Evolutionary conservation across 192 early-diverging fungal species (phyloP).

Genomic region (Coemansia sp.): DNA sequence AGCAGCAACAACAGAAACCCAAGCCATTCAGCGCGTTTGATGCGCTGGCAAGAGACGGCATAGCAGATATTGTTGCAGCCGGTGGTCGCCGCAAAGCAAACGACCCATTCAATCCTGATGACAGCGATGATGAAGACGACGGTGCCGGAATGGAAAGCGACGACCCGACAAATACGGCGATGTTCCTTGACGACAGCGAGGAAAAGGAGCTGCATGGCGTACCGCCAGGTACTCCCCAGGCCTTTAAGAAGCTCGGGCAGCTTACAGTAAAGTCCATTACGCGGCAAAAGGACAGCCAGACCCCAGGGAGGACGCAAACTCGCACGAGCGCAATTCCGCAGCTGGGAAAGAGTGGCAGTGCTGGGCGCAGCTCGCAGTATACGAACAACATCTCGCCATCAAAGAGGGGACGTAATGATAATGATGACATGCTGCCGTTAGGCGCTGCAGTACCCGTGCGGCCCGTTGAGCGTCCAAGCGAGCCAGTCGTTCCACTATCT

Average conservation of each 20-base stretch:
- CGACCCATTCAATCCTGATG: slow-evolving; percentile 1
- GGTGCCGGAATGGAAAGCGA: slow-evolving; percentile 13
- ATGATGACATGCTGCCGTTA: not conserved
- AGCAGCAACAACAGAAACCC: not conserved
- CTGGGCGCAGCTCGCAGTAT: slow-evolving; percentile 16
- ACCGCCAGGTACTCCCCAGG: slow-evolving; percentile 41
- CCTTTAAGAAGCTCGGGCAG: slow-evolving; percentile 38
- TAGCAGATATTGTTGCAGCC: slow-evolving; percentile 1
- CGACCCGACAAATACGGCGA: slow-evolving; percentile 55
- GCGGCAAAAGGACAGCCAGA: slow-evolving; percentile 46
- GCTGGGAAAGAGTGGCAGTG: not conserved
- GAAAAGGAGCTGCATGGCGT: slow-evolving; percentile 40
- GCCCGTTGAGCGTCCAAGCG: not conserved
- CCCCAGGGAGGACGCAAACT: slow-evolving; percentile 26
- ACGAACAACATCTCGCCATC: slow-evolving; percentile 36
- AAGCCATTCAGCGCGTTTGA: slow-evolving; percentile 3
- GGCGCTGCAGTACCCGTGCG: slow-evolving; percentile 18
- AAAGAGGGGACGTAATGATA: slow-evolving; percentile 25
- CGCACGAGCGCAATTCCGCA: not conserved
- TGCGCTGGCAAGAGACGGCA: not conserved
- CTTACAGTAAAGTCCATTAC: slow-evolving; percentile 48
- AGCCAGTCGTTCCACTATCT: slow-evolving; percentile 14
- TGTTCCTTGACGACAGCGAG: slow-evolving; percentile 51
- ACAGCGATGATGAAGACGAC: slow-evolving; percentile 17
- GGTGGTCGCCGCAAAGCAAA: not conserved